phyloP scores from a whole-genome alignment of 1,284 basidiomycete genomes.

The Sporisorium exsertum region DNA sequence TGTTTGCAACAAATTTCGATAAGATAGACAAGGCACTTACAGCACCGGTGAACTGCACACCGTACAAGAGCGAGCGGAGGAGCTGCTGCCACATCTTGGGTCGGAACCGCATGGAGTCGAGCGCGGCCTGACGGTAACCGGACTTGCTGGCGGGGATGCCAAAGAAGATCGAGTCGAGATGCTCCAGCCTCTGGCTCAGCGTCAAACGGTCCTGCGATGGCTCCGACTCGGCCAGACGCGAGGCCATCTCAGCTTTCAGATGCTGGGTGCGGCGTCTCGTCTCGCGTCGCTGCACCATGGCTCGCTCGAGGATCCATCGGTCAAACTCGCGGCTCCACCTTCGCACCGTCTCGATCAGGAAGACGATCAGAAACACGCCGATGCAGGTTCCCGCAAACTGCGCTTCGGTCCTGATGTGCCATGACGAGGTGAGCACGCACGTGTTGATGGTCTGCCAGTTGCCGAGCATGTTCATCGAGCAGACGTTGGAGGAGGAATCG shows the following conservation, averaged over 20 bases:
- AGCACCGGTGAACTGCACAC: slow-evolving; percentile 59
- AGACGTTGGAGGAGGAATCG: slow-evolving; percentile 20
- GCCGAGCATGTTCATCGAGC: slow-evolving; percentile 53
- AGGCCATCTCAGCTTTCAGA: slow-evolving; percentile 36
- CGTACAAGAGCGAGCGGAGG: slow-evolving; percentile 58
- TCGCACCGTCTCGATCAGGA: slow-evolving; percentile 59
- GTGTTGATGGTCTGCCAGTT: slow-evolving; percentile 55
- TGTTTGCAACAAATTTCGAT: neutral
- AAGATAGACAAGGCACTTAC: slow-evolving; percentile 24
- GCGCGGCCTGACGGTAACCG: slow-evolving; percentile 34
- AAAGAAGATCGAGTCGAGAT: slow-evolving; percentile 49
- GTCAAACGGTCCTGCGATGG: slow-evolving; percentile 27
- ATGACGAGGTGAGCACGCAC: slow-evolving; percentile 59
- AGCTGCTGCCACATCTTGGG: slow-evolving; percentile 57
- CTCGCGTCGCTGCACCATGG: slow-evolving; percentile 30
- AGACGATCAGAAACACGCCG: slow-evolving; percentile 60
- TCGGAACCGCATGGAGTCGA: slow-evolving; percentile 44
- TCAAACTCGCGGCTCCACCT: slow-evolving; percentile 61
- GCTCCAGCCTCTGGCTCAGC: slow-evolving; percentile 23
- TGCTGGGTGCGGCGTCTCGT: slow-evolving; percentile 25
- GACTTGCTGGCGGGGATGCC: slow-evolving; percentile 22
- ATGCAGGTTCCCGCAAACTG: slow-evolving; percentile 64
- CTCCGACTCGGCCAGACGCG: slow-evolving; percentile 21
- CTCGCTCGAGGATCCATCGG: slow-evolving; percentile 52
- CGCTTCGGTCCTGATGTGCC: slow-evolving; percentile 53